These are phyloP conservation scores for Uromyces viciae-fabae DNA, from an alignment of 1,284 basidiomycete species.

Conservation along the genomic window DNA sequence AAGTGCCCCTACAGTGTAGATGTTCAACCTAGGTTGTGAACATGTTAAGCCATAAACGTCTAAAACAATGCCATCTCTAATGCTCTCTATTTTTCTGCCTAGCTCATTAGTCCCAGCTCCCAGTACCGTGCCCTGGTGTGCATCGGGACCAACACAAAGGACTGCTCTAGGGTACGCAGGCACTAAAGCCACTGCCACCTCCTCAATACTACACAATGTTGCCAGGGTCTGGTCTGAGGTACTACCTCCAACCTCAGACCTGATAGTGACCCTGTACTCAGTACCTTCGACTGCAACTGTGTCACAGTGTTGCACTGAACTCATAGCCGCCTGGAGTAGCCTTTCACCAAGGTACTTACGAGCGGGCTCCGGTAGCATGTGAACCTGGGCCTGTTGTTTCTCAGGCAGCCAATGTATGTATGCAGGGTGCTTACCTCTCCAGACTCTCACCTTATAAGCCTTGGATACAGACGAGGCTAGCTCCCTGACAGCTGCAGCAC, in stretches of 20 bases:
- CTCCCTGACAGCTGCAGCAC: not conserved
- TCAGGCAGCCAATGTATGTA: not conserved
- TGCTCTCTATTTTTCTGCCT: not conserved
- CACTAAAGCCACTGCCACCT: not conserved
- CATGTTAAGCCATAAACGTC: not conserved
- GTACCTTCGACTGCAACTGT: not conserved
- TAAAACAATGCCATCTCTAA: not conserved
- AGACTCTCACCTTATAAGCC: not conserved
- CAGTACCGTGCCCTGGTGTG: not conserved
- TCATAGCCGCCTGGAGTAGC: not conserved
- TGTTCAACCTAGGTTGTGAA: not conserved
- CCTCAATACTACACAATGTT: not conserved
- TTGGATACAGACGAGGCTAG: not conserved
- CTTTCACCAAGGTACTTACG: not conserved
- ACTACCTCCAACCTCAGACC: not conserved
- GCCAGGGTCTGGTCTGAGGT: not conserved
- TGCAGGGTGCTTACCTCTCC: not conserved
- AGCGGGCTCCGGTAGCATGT: not conserved
- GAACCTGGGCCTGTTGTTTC: not conserved
- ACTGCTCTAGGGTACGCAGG: not conserved
- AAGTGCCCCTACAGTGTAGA: not conserved
- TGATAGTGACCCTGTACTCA: not conserved
- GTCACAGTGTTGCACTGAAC: not conserved
- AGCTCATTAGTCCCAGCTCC: not conserved
- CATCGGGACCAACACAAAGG: not conserved